Evolutionary conservation across 805 yeast species (phyloP), one percentile per base, ranked within the genome.

Genomic region (Candida insectalens): DNA sequence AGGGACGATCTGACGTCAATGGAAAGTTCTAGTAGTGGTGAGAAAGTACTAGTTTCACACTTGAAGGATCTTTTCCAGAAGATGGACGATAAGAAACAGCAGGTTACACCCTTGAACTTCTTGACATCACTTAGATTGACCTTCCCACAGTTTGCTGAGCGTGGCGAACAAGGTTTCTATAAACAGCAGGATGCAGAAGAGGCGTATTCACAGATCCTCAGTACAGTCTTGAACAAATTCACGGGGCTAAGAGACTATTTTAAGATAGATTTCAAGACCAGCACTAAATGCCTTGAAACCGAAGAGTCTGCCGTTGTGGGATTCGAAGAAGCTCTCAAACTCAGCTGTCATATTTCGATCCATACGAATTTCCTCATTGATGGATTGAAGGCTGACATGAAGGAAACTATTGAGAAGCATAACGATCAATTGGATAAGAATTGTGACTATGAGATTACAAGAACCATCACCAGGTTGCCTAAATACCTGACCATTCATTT

Each of bases 171-270:
- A 33, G 96, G 96, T 1, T 60, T 69, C 36, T 82, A 71, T 52
- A 87, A 84, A 57, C 98, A 92, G 61, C 99, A 92, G 60, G 99
- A 92, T 63, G 98, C 98, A 1, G 99, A 92, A 61, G 99, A 92
- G 55, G 82, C 89, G 13, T 87, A 76, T 60, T 79, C 96, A n/a
- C 89, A 82, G 54, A 68, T 92, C 33, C 59, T 88, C 41, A 60
- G 63, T 23, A 59, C 67, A 21, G 55, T 84, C 39, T 55, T 68
- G 25, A 49, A 57, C 16, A 68, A 65, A 9, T 66, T 69, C 37
- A 69, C 71, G 18, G 67, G 72, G 15, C 55, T 75, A 25, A 73
- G 74, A 34, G 69, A 69, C 38, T 65, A 67, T 41, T 81, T 88
- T 53, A 74, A 71, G 30, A 64, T 94, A 30, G 65, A 67, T 26